Evolutionary conservation across 768 basidiomycete genomes (phyloP).

Genomic region (Tricholoma furcatifolium): DNA sequence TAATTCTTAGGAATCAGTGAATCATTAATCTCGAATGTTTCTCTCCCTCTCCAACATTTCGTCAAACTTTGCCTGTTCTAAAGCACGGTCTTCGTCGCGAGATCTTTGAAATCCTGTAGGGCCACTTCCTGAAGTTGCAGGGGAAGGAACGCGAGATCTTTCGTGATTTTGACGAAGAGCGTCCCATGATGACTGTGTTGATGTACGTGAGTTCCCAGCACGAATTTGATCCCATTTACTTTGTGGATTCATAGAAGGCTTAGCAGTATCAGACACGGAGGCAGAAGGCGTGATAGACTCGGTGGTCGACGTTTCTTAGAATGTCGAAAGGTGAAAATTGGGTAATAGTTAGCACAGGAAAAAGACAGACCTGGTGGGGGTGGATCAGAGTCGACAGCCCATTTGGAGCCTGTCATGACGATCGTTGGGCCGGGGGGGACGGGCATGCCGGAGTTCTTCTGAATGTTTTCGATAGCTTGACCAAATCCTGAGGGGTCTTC

Average conservation of each 20-base stretch:
- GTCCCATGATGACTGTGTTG: slow-evolving; percentile 63
- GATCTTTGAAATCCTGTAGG: slow-evolving; percentile 5
- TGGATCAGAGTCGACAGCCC: slow-evolving; percentile 14
- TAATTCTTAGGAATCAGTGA: neutral
- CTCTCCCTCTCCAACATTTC: slow-evolving; percentile 60
- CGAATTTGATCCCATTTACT: slow-evolving; percentile 71
- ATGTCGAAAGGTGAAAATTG: neutral
- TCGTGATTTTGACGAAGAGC: slow-evolving; percentile 59
- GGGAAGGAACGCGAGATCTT: slow-evolving; percentile 27
- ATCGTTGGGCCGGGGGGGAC: slow-evolving; percentile 26
- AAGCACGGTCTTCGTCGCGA: slow-evolving; percentile 31
- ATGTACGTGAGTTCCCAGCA: slow-evolving; percentile 42
- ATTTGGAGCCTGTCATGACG: slow-evolving; percentile 20
- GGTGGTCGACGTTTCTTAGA: slow-evolving; percentile 7
- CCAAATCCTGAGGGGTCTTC: slow-evolving; percentile 40
- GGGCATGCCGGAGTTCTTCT: slow-evolving; percentile 39
- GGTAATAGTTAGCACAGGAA: neutral
- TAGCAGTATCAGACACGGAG: slow-evolving; percentile 9
- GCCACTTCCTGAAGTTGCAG: slow-evolving; percentile 3
- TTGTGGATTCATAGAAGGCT: slow-evolving; percentile 15
- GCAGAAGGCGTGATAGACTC: neutral
- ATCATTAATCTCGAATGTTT: slow-evolving; percentile 25
- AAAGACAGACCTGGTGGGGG: slow-evolving; percentile 3
- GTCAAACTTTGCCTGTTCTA: slow-evolving; percentile 58
- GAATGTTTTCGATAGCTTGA: slow-evolving; percentile 41